Percentiles rank a stretch among this genome's conserved stretches.
phyloP scores from a whole-genome alignment of 176 grass and related monocot species.

The Dactylis glomerata region DNA sequence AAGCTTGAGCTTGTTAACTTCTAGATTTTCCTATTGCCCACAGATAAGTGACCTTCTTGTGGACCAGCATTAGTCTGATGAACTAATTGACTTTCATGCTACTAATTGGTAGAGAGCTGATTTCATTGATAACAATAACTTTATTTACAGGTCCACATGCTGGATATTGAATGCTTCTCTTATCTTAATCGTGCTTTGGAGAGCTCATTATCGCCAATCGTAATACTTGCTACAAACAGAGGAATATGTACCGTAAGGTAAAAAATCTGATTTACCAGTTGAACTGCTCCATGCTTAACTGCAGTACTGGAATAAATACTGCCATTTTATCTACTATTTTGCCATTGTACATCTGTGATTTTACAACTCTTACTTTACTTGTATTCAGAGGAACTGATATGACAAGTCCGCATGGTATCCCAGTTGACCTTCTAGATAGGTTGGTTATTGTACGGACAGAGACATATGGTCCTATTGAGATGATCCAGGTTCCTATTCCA shows the following conservation, averaged over 20 bases:
- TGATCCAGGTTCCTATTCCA: constrained; percentile 74
- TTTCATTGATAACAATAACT: neutral
- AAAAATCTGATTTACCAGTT: constrained; percentile 6
- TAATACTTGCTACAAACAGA: constrained; percentile 90
- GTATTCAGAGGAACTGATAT: constrained; percentile 89
- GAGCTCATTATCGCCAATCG: constrained; percentile 81
- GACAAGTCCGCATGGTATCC: constrained; percentile 91
- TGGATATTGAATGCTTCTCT: constrained; percentile 96
- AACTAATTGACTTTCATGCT: neutral
- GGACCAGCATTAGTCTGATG: neutral
- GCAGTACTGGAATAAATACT: neutral
- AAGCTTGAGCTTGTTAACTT: neutral
- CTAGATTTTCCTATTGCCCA: neutral
- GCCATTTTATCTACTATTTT: neutral
- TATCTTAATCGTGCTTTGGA: constrained; percentile 96
- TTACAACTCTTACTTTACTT: constrained; percentile 25
- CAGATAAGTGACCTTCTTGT: neutral
- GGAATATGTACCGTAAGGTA: constrained; percentile 97
- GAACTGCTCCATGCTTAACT: neutral
- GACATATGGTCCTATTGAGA: constrained; percentile 87
- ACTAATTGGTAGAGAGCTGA: constrained; percentile 3
- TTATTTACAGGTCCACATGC: constrained; percentile 84
- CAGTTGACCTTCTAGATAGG: constrained; percentile 91
- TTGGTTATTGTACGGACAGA: constrained; percentile 89
- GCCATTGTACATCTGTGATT: constrained; percentile 12